Base-by-base conservation (phyloP, 345 rosid species). In the Brassica nigra region DNA sequence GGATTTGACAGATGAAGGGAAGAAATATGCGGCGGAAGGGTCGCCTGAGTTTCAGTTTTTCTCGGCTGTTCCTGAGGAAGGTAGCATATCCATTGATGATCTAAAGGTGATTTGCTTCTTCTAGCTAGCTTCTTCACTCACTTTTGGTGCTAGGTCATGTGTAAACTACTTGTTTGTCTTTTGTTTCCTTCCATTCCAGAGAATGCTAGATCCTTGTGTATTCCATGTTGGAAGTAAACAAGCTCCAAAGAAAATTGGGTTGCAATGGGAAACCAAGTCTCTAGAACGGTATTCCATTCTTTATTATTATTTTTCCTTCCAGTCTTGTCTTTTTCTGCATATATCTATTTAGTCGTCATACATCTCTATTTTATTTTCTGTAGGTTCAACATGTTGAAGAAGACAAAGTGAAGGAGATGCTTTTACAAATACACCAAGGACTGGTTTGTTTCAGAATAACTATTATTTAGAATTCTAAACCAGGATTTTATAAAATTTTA, bases 221-320 rank as follows among this genome's bases (percentile, higher is more conserved):
- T 93, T 88, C 88, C 84, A 84, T 68, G 88, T 95, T 73, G 99
- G 96, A n/a, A 79, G 87, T 81, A 71, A 88, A 10, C 98, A 93
- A 74, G 98, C 91, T 79, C 91, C 86, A 37, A 91, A 89, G 82
- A 90, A 91, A 89, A 88, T 69, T 95, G 99, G 99, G 91, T 95
- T 72, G 92, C 87, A 55, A 87, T 91, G 90, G 97, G 97, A 77
- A 91, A 89, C 80, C 89, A 89, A 76, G 81, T 95, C 70, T 93
- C 92, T 18, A 86, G 99, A 78, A 92, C 91, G 93, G 99, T 94
- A 77, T 44, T 20, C 16, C 52, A 36, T 18, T 65, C 23, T 14
- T 65, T 29, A 23, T 23, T 23, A 23, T 23, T 23, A 23, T 23
- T 23, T 23, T 23, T 23, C 27, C 27, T 23, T 23, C 27, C 27